Evolutionary conservation across 1,139 yeast species (phyloP).

Genomic region (Candida pseudocylindracea): DNA sequence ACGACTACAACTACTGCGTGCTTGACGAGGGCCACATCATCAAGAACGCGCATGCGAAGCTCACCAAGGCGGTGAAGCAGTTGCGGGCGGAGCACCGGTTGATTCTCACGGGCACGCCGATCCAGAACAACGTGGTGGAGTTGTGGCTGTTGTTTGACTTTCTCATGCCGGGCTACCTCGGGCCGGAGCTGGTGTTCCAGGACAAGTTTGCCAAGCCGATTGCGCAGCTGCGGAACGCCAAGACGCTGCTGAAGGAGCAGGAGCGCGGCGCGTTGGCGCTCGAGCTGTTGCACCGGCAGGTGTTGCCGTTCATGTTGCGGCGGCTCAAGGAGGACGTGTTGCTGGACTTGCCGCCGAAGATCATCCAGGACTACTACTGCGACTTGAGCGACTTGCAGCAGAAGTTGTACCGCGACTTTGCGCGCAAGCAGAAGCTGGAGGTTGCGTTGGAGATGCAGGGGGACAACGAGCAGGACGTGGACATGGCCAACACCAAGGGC

Average conservation of each 20-base stretch:
- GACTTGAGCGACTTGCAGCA: conserved; percentile 83
- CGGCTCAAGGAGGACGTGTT: conserved; percentile 92
- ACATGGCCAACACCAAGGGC: conserved; percentile 17
- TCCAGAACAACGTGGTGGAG: conserved; percentile 90
- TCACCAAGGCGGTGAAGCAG: conserved; percentile 72
- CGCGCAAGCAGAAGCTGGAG: conserved; percentile 58
- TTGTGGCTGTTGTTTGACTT: conserved; percentile 95
- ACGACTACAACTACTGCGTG: conserved; percentile 82
- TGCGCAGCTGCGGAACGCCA: conserved; percentile 80
- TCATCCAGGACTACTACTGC: conserved; percentile 94
- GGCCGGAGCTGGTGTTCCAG: conserved; percentile 84
- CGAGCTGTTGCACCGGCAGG: conserved; percentile 92
- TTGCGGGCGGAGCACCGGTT: conserved; percentile 75
- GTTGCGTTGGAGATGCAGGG: conserved; percentile 37
- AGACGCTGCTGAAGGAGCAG: conserved; percentile 83
- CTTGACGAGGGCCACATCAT: conserved; percentile 96
- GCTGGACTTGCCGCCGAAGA: conserved; percentile 92
- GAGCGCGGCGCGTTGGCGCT: conserved; percentile 94
- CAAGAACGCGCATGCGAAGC: conserved; percentile 73
- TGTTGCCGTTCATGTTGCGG: conserved; percentile 85
- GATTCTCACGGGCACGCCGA: conserved; percentile 91
- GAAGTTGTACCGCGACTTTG: conserved; percentile 73
- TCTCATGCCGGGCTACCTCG: conserved; percentile 96
- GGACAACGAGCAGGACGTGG: conserved; percentile 41
- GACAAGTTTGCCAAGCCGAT: conserved; percentile 95